phyloP scores from a whole-genome alignment of 73 alveolate species.

The Stentor roeselii region DNA sequence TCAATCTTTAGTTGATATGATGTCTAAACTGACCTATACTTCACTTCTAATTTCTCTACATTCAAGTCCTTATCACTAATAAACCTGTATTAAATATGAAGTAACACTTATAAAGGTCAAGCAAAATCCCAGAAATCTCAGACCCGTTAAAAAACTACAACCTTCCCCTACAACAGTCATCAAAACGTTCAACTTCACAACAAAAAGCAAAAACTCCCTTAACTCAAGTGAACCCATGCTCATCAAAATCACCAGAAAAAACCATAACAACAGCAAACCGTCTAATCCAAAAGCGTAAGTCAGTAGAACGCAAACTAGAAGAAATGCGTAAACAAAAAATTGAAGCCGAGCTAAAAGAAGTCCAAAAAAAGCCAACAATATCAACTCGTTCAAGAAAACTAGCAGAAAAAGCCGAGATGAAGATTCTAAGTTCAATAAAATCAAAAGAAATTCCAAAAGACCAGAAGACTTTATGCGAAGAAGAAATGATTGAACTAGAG shows the following conservation, averaged over 20 bases:
- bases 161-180: not conserved
- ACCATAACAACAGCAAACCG: not conserved
- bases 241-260: not conserved
- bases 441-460: no score
- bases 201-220: not conserved
- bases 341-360: not conserved
- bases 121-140: not conserved
- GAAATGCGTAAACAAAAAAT: constrained; percentile 3
- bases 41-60: no score
- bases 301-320: not conserved
- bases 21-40: no score
- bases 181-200: not conserved
- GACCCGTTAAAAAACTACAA: not conserved
- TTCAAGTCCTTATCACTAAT: no score
- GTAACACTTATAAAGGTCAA: not conserved
- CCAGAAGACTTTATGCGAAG: no score
- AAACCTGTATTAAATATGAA: not conserved
- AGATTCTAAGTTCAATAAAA: no score
- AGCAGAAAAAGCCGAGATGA: not conserved
- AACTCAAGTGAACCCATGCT: not conserved
- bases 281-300: not conserved
- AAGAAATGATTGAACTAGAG: not conserved
- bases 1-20: no score
- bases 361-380: not conserved
- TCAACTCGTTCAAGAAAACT: not conserved